Evolutionary conservation across 2,329 filamentous ascomycete species (phyloP), one percentile per base, ranked within the genome.

Genomic region (Aspergillus alliaceus): DNA sequence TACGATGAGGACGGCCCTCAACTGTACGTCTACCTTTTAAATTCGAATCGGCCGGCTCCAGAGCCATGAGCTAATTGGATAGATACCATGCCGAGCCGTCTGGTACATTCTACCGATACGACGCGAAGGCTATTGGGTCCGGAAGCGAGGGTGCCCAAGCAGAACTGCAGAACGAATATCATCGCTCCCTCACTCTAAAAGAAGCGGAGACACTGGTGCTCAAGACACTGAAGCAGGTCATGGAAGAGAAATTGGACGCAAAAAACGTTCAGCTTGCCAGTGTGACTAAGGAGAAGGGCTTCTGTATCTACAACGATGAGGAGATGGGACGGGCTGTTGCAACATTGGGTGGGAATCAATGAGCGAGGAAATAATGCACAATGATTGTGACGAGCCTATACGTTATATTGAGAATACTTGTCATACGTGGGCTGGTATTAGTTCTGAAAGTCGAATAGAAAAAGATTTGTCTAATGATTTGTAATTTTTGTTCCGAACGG

Each of bases 211-310:
- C 93, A 3, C 81, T 99, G 64, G 93, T 96, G 51, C 82, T 99
- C 71, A 98, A 98, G 86, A 99, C 95, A 35, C 78, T 99, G 75
- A 99, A 98, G 85, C 95, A 99, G 80, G 95, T 99, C 67, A 99
- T 99, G 95, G 95, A 99, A 80, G 95, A 99, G 86, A 99, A 99
- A 82, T 84, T 99, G 59, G 95, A 99, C 75, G 86, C 92, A 63
- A 99, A 99, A 86, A 99, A 99, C 73, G 95, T 99, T 64, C 95
- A 99, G 82, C 79, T 99, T 67, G 95, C 95, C 53, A 98, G 93
- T 73, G 95, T 99, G 57, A 99, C 95, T 62, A 96, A 93, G 83
- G 93, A 97, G 66, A 93, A 90, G 79, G 95, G 95, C 56, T 99
- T 99, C 84, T 89, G 91, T 80, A 97, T 99, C 86, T 99, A 99